These are phyloP conservation scores for Oehlia diaphana DNA, from an alignment of 192 early-diverging fungal species.

Conservation along the genomic window DNA sequence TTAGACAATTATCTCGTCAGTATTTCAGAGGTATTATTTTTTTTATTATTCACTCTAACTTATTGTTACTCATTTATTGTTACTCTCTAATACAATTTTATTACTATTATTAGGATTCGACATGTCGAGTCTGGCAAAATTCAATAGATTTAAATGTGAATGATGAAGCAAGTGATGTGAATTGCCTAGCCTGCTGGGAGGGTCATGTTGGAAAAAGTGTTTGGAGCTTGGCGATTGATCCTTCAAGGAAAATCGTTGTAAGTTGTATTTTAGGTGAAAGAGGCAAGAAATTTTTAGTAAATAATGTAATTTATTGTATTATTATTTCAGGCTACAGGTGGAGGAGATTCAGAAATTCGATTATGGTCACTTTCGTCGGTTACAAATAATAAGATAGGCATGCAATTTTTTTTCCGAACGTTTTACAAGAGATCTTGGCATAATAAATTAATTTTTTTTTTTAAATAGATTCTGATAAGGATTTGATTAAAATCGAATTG, in stretches of 20 bases:
- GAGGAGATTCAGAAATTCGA: conserved; percentile 77
- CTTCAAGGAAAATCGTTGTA: conserved; percentile 46
- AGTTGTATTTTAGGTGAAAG: conserved; percentile 1
- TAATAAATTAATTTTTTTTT: neutral
- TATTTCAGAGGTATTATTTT: conserved; percentile 56
- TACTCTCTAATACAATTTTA: neutral
- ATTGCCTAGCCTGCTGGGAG: conserved; percentile 73
- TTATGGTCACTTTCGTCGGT: conserved; percentile 66
- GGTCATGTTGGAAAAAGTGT: conserved; percentile 80
- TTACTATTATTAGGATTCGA: conserved; percentile 52
- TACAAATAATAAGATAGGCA: conserved; percentile 54
- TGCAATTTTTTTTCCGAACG: neutral
- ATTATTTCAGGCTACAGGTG: conserved; percentile 61
- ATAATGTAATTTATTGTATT: neutral
- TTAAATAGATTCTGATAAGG: conserved; percentile 33
- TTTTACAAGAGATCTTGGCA: neutral
- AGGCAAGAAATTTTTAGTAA: no score
- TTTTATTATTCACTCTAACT: neutral
- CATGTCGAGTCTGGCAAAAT: conserved; percentile 78
- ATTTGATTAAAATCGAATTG: conserved; percentile 26
- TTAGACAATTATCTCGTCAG: conserved; percentile 58
- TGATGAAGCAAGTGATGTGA: conserved; percentile 37
- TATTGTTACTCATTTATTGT: neutral
- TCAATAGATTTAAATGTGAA: conserved; percentile 32
- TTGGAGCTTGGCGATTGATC: conserved; percentile 74